A percentile compares a stretch with the other conserved stretches of the same genome.
Evolutionary conservation across 2,329 filamentous ascomycete species (phyloP).

Genomic region (Lasiodiplodia hormozganensis): DNA sequence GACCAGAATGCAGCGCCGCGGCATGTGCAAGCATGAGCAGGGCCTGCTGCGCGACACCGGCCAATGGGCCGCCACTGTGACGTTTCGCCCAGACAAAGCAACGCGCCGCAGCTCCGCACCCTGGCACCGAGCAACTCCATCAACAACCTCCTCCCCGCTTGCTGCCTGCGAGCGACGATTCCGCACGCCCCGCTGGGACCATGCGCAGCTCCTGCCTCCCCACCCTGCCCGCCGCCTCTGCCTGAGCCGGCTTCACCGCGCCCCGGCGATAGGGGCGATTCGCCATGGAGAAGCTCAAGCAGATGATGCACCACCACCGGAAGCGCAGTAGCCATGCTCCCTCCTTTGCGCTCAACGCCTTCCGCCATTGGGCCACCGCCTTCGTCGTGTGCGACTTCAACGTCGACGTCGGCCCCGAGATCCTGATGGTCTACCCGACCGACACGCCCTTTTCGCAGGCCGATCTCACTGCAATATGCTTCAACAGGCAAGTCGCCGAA

Average conservation of each 20-base stretch:
- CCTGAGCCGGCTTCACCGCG: constrained; percentile 7
- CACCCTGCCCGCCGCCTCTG: background rate
- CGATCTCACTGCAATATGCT: constrained; percentile 51
- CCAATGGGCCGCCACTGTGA: constrained; percentile 16
- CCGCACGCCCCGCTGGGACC: constrained; percentile 1
- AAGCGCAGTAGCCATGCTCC: constrained; percentile 16
- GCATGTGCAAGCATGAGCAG: constrained; percentile 22
- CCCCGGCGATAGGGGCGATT: constrained; percentile 10
- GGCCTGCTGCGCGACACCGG: constrained; percentile 18
- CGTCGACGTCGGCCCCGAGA: constrained; percentile 51
- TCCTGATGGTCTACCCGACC: constrained; percentile 51
- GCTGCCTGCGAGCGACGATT: background rate
- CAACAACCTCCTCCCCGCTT: background rate
- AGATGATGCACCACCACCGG: constrained; percentile 37
- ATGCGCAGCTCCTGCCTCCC: constrained; percentile 13
- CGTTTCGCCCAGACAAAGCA: constrained; percentile 22
- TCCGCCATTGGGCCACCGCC: constrained; percentile 49
- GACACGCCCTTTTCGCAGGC: constrained; percentile 45
- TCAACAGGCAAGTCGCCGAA: constrained; percentile 44
- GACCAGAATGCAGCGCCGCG: constrained; percentile 7
- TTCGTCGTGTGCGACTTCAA: constrained; percentile 55
- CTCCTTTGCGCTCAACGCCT: constrained; percentile 33
- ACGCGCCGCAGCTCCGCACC: background rate
- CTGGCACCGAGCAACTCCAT: constrained; percentile 1
- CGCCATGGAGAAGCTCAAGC: constrained; percentile 46